phyloP scores from a whole-genome alignment of 1,139 yeast genomes.

The Hyphopichia buzzinii region DNA sequence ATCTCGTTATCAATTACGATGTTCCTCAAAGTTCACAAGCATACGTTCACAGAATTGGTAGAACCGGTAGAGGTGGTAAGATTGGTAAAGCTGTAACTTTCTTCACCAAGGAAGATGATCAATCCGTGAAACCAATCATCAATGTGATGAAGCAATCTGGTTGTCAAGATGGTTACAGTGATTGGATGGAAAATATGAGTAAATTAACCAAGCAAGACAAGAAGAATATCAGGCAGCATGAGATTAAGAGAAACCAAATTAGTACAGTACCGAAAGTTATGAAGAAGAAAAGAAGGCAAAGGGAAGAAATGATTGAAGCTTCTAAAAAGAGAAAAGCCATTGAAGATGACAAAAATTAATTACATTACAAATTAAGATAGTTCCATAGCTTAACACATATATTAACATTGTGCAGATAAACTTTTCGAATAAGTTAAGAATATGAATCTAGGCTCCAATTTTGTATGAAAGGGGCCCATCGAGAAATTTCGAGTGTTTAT shows the following conservation, averaged over 20 bases:
- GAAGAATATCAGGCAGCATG: conserved; percentile 58
- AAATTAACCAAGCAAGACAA: conserved; percentile 69
- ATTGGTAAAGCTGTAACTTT: conserved; percentile 85
- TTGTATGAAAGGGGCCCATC: not conserved
- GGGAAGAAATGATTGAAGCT: conserved; percentile 73
- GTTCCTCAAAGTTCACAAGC: conserved; percentile 94
- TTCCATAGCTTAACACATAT: too few relatives aligned
- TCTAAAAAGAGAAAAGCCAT: conserved; percentile 61
- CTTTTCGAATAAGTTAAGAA: conserved; percentile 3
- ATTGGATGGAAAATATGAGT: conserved; percentile 80
- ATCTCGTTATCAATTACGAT: conserved; percentile 91
- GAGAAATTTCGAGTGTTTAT: not conserved
- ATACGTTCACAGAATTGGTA: conserved; percentile 96
- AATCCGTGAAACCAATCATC: conserved; percentile 75
- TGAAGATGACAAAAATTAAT: not conserved
- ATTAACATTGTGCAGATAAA: conserved; percentile 1
- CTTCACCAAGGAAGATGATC: conserved; percentile 85
- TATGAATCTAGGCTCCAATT: not conserved
- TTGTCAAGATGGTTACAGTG: conserved; percentile 59
- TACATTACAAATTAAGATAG: too few relatives aligned
- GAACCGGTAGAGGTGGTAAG: conserved; percentile 96
- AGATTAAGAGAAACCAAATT: conserved; percentile 67
- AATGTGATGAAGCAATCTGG: conserved; percentile 97
- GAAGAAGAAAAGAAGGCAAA: conserved; percentile 61
- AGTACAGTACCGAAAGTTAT: conserved; percentile 82